phyloP scores from a whole-genome alignment of 306 rosid species.

The Vigna hirtella region DNA sequence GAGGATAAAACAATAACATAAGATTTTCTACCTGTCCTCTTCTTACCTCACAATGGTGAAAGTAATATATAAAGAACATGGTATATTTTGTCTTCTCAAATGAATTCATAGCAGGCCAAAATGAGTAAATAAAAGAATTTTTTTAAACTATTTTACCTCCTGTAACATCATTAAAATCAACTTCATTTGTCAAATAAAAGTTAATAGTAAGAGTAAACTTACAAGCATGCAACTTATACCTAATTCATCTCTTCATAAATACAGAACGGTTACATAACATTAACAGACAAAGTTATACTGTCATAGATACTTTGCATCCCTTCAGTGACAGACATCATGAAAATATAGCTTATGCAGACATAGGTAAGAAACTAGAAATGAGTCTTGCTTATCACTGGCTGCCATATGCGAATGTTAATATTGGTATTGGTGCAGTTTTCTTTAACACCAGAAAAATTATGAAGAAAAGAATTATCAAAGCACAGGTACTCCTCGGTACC shows the following conservation, averaged over 20 bases:
- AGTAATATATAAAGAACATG: not conserved
- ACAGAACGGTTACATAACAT: slow-evolving; percentile 12
- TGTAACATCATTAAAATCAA: not conserved
- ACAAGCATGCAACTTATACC: not conserved
- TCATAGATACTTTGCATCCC: slow-evolving; percentile 32
- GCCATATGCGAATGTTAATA: slow-evolving; percentile 33
- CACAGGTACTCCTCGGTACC: slow-evolving; percentile 31
- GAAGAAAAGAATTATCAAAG: slow-evolving; percentile 2
- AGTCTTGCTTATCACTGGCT: slow-evolving; percentile 21
- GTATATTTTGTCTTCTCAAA: slow-evolving; percentile 5
- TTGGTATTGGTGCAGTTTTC: slow-evolving; percentile 13
- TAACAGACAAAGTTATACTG: slow-evolving; percentile 12
- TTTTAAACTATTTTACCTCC: not conserved
- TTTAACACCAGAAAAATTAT: slow-evolving; percentile 23
- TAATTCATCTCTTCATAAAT: not conserved
- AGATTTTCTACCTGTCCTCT: not conserved
- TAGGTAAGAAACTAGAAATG: slow-evolving; percentile 34
- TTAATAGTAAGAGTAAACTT: not conserved
- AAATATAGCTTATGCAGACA: slow-evolving; percentile 20
- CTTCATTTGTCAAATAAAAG: not conserved
- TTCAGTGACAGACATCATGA: slow-evolving; percentile 40
- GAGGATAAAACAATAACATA: not conserved
- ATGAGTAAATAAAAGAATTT: slow-evolving; percentile 2
- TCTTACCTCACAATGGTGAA: not conserved
- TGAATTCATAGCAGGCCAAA: not conserved